A percentile compares a stretch with the other conserved stretches of the same genome.
These are phyloP conservation scores for Lenzites betulinus DNA, from an alignment of 768 basidiomycete species.

Conservation along the genomic window DNA sequence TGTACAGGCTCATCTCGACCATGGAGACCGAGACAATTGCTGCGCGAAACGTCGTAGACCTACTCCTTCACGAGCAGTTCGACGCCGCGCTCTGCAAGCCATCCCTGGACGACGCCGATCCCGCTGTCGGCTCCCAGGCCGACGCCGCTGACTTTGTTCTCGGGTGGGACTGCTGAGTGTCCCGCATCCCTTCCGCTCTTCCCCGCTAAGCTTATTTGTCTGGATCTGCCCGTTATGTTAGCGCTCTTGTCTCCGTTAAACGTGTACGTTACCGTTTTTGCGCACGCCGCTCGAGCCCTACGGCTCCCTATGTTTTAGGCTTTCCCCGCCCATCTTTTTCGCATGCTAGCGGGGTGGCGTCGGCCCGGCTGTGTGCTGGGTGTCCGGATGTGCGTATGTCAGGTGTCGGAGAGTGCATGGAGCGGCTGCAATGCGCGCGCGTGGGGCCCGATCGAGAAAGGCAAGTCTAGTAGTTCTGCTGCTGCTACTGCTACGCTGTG, in stretches of 20 bases:
- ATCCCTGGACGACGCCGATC: conserved; percentile 10
- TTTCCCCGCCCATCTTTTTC: not conserved
- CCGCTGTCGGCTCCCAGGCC: conserved; percentile 12
- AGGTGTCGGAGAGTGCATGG: too few species aligned
- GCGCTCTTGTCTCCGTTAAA: not conserved
- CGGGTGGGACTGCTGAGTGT: conserved; percentile 26
- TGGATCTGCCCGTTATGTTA: not conserved
- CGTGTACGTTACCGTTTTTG: not conserved
- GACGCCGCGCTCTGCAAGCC: conserved; percentile 60
- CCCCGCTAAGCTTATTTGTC: not conserved
- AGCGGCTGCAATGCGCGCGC: not conserved
- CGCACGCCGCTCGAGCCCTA: too few species aligned
- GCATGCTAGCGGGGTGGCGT: not conserved
- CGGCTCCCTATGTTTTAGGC: not conserved
- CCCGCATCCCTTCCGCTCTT: not conserved
- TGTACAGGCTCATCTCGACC: conserved; percentile 65
- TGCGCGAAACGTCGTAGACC: conserved; percentile 80
- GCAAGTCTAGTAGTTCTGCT: not conserved
- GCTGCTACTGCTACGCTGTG: too few species aligned
- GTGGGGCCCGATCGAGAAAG: not conserved
- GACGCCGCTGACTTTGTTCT: conserved; percentile 26
- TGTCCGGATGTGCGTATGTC: not conserved
- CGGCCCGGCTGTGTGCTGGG: too few species aligned
- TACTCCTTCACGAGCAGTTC: conserved; percentile 75
- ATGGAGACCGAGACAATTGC: conserved; percentile 94